phyloP scores from a whole-genome alignment of 345 rosid genomes.

The Eucalyptus paniculata region DNA sequence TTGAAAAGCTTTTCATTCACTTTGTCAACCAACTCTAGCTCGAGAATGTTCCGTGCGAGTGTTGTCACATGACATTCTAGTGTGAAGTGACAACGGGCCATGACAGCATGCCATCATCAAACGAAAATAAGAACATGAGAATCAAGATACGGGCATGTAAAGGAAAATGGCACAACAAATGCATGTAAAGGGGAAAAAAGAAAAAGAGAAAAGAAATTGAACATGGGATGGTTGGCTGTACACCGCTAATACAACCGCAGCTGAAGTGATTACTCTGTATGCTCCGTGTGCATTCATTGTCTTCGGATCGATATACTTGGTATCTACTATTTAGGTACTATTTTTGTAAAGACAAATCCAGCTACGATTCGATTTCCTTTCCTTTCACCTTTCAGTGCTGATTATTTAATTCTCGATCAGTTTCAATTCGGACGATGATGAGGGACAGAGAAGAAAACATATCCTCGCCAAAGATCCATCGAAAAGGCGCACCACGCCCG shows the following conservation, averaged over 20 bases:
- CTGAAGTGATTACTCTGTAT: not conserved
- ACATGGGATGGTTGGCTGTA: not conserved
- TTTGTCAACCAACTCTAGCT: not conserved
- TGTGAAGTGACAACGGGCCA: not conserved
- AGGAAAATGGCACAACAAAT: not conserved
- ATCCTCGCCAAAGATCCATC: not conserved
- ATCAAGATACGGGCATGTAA: not conserved
- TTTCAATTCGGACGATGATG: not conserved
- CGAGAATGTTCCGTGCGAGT: not conserved
- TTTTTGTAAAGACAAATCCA: not conserved
- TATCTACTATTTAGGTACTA: not conserved
- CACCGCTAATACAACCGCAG: not conserved
- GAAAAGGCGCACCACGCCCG: not conserved
- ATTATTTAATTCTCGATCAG: not conserved
- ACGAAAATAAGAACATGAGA: not conserved
- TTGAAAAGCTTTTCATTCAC: not conserved
- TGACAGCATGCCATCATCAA: not conserved
- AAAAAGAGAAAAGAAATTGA: not conserved
- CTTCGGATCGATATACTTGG: not conserved
- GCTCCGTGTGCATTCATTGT: not conserved
- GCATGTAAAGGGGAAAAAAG: not conserved
- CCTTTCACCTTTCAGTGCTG: not conserved
- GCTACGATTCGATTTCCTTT: not conserved
- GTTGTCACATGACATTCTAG: not conserved
- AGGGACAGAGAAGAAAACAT: not conserved